Evolutionary conservation across 305 asterid species (phyloP), one percentile per base, ranked within the genome.

Genomic region (Fraxinus sp.): DNA sequence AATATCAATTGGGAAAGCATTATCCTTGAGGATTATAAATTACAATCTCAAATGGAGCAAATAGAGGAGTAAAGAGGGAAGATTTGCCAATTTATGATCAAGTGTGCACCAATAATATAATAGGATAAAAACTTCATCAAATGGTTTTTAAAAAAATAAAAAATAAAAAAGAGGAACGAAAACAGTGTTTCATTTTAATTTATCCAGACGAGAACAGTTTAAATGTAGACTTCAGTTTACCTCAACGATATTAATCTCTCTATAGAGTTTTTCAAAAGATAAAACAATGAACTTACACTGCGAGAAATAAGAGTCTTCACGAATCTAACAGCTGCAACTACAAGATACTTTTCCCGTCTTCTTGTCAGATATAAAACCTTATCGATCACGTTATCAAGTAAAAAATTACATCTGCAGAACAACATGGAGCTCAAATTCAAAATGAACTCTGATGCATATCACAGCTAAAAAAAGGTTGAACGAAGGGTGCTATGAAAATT

Each of bases 281-380:
- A 82, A 16, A 78, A 72, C 35, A 77, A 78, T 79, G 43, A 83
- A 89, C 99, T 92, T 90, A 97, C 99, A 91, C 92, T 92, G 88
- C 95, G 98, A 79, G 97, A 90, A 84, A 97, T 86, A 77, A 97
- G 95, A 57, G 96, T 92, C 89, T 97, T 88, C 87, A 92, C 83
- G 85, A 97, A 95, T 90, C 98, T 92, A 91, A 97, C 90, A 77
- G 98, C 98, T 84, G 97, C 97, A 84, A 93, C 93, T 76, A 92
- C 95, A 80, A 97, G 94, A 86, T 93, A 95, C 87, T 95, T 97
- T 85, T 97, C 99, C 89, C 89, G 93, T 87, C 99, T 93, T 83
- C 88, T 90, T 5, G 96, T 97, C 88, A 97, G 90, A 89, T 85
- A 87, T 84, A 97, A 74, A 88, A 95, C 97, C 87, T 97, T 97